A percentile compares a stretch with the other conserved stretches of the same genome.
phyloP scores from a whole-genome alignment of 225 moss, liverwort and hornwort genomes.

The Thuidium tamariscinum region DNA sequence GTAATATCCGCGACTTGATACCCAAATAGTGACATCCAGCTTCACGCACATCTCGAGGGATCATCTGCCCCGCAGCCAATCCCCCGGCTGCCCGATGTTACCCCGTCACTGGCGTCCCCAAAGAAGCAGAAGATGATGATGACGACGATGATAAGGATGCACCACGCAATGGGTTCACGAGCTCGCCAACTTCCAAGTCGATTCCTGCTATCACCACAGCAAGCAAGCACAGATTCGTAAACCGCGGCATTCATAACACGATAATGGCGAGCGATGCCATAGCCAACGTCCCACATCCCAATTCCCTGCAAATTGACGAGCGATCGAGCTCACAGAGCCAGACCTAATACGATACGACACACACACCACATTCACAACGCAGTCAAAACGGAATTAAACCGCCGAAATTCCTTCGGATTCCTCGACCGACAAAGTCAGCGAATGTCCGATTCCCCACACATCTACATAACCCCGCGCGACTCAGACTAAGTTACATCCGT shows the following conservation, averaged over 20 bases:
- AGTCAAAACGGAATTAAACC: neutral
- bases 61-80: slow-evolving; percentile 25
- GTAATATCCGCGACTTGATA: slow-evolving; percentile 41
- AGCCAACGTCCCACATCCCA: neutral
- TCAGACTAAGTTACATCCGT: no score
- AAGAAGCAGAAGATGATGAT: neutral
- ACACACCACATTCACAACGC: neutral
- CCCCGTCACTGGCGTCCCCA: neutral
- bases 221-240: neutral
- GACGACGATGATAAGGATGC: neutral
- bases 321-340: neutral
- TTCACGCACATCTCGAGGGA: slow-evolving; percentile 40
- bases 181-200: neutral
- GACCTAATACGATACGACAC: slow-evolving; percentile 1
- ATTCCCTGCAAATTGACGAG: neutral
- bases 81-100: neutral
- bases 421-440: neutral
- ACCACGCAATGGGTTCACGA: neutral
- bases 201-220: neutral
- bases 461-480: neutral
- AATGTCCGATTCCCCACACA: neutral
- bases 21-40: slow-evolving; percentile 63
- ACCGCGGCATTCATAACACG: neutral
- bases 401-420: neutral
- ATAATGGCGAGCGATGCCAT: neutral